Conservation (phyloP, 2,329 filamentous ascomycete genomes). For the Trichoderma atroviride region DNA sequence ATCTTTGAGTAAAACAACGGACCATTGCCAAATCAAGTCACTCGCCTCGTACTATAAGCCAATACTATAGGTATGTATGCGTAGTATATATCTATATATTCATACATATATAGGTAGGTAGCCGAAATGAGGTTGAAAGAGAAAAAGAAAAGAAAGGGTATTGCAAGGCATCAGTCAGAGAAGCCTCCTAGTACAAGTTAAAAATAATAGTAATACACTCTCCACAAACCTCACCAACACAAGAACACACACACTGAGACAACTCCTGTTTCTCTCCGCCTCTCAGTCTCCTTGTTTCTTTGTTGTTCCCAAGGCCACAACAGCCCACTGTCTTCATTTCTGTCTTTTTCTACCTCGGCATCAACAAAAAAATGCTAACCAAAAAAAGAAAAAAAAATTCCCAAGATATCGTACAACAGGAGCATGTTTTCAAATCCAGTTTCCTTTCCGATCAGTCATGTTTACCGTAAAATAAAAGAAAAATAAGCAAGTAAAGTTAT, state of each 20-base stretch:
- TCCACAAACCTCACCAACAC: background rate
- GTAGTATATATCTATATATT: background rate
- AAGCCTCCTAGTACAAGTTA: background rate
- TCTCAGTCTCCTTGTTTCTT: background rate
- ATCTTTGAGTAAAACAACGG: slow-evolving; percentile 31
- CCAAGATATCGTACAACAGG: slow-evolving; percentile 39
- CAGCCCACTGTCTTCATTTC: slow-evolving; percentile 21
- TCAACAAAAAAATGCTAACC: slow-evolving; percentile 31
- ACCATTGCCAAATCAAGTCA: slow-evolving; percentile 14
- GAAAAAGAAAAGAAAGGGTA: background rate
- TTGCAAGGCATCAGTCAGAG: background rate
- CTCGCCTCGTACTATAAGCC: background rate
- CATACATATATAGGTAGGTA: background rate
- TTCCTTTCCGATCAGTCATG: slow-evolving; percentile 29
- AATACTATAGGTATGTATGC: background rate
- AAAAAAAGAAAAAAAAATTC: background rate
- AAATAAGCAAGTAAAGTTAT: slow-evolving; percentile 26
- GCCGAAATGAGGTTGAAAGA: background rate
- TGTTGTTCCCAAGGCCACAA: slow-evolving; percentile 7
- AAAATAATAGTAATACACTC: background rate
- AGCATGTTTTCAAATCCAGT: slow-evolving; percentile 31
- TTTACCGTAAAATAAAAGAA: slow-evolving; percentile 28
- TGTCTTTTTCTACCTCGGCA: slow-evolving; percentile 13
- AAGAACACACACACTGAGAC: background rate
- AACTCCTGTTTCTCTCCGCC: background rate